These are phyloP conservation scores for Aspergillus ibericus DNA, from an alignment of 2,329 filamentous ascomycete genomes.

Conservation along the genomic window DNA sequence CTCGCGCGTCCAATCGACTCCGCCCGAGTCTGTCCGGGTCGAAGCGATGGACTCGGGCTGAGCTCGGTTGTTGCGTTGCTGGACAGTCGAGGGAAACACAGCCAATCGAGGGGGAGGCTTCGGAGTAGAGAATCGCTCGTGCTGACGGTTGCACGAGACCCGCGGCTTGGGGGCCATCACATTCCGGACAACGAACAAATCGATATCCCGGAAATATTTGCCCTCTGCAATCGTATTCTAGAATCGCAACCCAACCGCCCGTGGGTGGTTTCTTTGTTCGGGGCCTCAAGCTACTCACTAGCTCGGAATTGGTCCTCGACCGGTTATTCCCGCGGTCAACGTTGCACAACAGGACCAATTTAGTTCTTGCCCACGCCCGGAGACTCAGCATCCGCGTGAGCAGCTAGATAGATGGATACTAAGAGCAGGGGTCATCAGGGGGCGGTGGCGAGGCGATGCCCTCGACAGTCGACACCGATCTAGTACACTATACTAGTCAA, in stretches of 20 bases:
- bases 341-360: conserved; percentile 4
- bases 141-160: neutral
- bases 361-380: neutral
- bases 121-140: neutral
- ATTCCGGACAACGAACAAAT: neutral
- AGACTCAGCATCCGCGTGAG: neutral
- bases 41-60: conserved; percentile 2
- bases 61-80: neutral
- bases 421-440: neutral
- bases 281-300: neutral
- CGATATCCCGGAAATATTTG: neutral
- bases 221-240: neutral
- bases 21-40: neutral
- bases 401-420: neutral
- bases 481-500: too few relatives aligned
- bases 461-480: too few relatives aligned
- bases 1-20: neutral
- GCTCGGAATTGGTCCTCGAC: neutral
- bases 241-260: neutral
- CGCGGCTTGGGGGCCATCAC: neutral
- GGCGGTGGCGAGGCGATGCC: neutral
- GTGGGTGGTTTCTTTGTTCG: neutral
- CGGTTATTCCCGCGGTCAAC: conserved; percentile 2
- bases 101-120: neutral
- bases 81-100: neutral